Conservation (phyloP, 148 eudicot species). For the Chenopodium berlandieri region DNA sequence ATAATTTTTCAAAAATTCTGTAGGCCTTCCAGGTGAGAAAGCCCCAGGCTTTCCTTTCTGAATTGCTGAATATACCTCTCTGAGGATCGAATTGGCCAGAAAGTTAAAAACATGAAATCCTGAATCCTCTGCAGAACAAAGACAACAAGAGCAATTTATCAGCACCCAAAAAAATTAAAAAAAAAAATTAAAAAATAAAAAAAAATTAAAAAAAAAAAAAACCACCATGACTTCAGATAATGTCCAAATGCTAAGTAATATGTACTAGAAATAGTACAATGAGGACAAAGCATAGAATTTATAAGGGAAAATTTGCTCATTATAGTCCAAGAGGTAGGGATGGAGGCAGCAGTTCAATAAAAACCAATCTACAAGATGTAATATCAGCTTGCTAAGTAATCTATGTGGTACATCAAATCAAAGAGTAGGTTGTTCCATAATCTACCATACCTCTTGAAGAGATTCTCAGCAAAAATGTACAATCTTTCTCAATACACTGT, state of each 20-base stretch:
- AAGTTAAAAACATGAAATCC: conserved; percentile 97
- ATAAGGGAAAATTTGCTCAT: background rate
- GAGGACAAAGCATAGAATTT: background rate
- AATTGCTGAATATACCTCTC: conserved; percentile 76
- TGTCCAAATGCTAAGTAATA: background rate
- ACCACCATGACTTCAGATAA: background rate
- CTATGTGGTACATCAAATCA: background rate
- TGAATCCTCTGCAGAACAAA: conserved; percentile 76
- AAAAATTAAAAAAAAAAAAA: background rate
- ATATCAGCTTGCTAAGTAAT: background rate
- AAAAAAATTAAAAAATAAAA: background rate
- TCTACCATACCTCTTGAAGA: conserved; percentile 61
- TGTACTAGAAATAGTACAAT: background rate
- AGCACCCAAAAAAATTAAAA: background rate
- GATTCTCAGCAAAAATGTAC: conserved; percentile 82
- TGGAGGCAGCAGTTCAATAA: background rate
- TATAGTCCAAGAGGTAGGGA: background rate
- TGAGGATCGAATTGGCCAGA: conserved; percentile 90
- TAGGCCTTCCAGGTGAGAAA: conserved; percentile 96
- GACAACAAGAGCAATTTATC: conserved; percentile 14
- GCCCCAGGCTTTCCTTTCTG: conserved; percentile 95
- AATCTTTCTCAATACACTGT: conserved; percentile 58
- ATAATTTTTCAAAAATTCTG: conserved; percentile 83
- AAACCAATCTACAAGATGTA: background rate
- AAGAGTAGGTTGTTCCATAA: background rate